These are phyloP conservation scores for Penicillium sp. DNA, from an alignment of 2,329 filamentous ascomycete genomes.

Conservation along the genomic window DNA sequence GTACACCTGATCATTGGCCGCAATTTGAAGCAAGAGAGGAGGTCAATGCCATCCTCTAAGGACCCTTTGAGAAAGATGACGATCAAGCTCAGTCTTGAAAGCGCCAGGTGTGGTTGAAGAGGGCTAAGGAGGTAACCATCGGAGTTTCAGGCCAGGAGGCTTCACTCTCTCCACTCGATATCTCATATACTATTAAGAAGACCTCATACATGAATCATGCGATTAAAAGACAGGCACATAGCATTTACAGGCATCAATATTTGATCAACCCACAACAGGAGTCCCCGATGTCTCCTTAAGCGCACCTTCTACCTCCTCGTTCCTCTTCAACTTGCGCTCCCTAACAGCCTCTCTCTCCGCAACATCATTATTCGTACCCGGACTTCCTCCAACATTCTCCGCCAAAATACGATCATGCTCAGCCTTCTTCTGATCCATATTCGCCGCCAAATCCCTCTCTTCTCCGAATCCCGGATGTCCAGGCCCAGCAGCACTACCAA, in stretches of 20 bases:
- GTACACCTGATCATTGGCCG: too few species aligned
- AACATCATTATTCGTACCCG: slow-evolving; percentile 25
- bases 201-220: neutral
- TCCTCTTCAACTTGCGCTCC: slow-evolving; percentile 32
- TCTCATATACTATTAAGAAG: too few species aligned
- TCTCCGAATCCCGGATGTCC: slow-evolving; percentile 40
- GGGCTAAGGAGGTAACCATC: too few species aligned
- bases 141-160: too few species aligned
- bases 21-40: too few species aligned
- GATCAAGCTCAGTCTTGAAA: too few species aligned
- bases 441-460: slow-evolving; percentile 35
- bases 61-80: too few species aligned
- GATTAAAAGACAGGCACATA: neutral
- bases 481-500: slow-evolving; percentile 35
- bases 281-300: slow-evolving; percentile 35
- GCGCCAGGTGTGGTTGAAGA: too few species aligned
- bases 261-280: slow-evolving; percentile 28
- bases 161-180: too few species aligned
- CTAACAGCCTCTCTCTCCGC: slow-evolving; percentile 34
- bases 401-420: slow-evolving; percentile 41
- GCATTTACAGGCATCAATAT: too few species aligned
- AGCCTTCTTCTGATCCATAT: slow-evolving; percentile 40
- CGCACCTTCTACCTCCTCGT: slow-evolving; percentile 35
- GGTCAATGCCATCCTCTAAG: too few species aligned
- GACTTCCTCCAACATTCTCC: slow-evolving; percentile 30